Percentiles rank a stretch among this genome's conserved stretches.
Conservation (phyloP, 352 stramenopile species). For the Globisporangium nodosum region DNA sequence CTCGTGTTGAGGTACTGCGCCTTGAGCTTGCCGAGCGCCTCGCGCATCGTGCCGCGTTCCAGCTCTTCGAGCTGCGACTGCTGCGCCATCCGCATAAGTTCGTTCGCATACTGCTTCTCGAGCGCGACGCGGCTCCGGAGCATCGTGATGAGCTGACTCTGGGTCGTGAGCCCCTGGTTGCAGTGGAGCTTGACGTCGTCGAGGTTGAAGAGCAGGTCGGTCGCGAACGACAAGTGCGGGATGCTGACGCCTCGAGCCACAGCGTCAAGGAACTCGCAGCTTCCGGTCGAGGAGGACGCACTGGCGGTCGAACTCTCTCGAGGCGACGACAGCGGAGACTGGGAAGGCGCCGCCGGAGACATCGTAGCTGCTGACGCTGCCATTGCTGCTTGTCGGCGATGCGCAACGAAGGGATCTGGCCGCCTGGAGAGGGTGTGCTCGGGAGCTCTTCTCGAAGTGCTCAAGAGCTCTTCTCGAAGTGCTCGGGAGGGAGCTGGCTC, state of each 20-base stretch:
- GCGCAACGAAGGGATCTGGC: background rate
- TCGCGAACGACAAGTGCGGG: slow-evolving; percentile 55
- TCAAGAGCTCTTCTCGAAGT: background rate
- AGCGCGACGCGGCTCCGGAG: slow-evolving; percentile 67
- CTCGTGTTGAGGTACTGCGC: slow-evolving; percentile 81
- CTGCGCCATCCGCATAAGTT: slow-evolving; percentile 59
- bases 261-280: background rate
- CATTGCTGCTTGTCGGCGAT: background rate
- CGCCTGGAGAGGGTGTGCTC: background rate
- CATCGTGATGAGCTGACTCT: slow-evolving; percentile 53
- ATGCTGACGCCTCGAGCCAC: slow-evolving; percentile 4
- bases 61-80: slow-evolving; percentile 52
- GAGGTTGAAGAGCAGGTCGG: slow-evolving; percentile 74
- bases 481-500: background rate
- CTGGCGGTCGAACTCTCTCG: background rate
- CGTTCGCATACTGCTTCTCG: slow-evolving; percentile 65
- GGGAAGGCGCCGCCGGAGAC: background rate
- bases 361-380: background rate
- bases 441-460: background rate
- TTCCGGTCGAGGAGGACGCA: background rate
- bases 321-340: background rate
- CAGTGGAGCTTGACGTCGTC: slow-evolving; percentile 55
- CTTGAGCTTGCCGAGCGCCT: slow-evolving; percentile 50
- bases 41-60: slow-evolving; percentile 45
- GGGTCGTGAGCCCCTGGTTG: slow-evolving; percentile 35